phyloP scores from a whole-genome alignment of 768 basidiomycete species.

The Gloeophyllum trabeum region DNA sequence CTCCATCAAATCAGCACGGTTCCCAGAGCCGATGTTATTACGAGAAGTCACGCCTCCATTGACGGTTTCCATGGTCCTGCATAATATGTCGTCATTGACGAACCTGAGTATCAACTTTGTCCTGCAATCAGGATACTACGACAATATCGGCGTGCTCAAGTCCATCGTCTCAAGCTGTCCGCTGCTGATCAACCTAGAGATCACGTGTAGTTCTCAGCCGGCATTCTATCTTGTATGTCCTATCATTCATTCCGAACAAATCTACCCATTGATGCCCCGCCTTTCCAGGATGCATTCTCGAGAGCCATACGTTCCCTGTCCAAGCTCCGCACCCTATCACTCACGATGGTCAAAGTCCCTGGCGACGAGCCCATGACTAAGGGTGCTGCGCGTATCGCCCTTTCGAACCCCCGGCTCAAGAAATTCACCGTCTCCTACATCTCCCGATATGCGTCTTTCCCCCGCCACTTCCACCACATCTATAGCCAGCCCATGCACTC shows the following conservation, averaged over 20 bases:
- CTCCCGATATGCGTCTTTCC: constrained; percentile 29
- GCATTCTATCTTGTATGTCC: constrained; percentile 66
- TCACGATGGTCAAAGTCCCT: constrained; percentile 57
- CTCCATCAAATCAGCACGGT: constrained; percentile 47
- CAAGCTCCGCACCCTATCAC: constrained; percentile 48
- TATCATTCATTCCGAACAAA: constrained; percentile 3
- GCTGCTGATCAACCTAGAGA: constrained; percentile 46
- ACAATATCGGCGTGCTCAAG: constrained; percentile 58
- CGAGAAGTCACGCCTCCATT: constrained; percentile 60
- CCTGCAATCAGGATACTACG: constrained; percentile 58
- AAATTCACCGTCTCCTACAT: constrained; percentile 59
- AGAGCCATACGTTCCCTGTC: constrained; percentile 50
- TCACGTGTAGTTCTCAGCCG: constrained; percentile 57
- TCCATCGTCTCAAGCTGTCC: constrained; percentile 60
- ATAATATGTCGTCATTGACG: constrained; percentile 40
- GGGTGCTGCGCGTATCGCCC: constrained; percentile 54
- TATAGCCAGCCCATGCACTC: constrained; percentile 26
- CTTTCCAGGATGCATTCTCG: constrained; percentile 46
- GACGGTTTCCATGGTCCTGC: constrained; percentile 46
- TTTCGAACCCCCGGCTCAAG: constrained; percentile 52
- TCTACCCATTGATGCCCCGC: background rate
- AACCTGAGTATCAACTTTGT: constrained; percentile 56
- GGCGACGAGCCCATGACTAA: constrained; percentile 48
- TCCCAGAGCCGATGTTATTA: constrained; percentile 56
- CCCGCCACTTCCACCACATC: constrained; percentile 35